Base-by-base conservation (phyloP, 805 yeast genomes). In the Cyberlindnera suaveolens region DNA sequence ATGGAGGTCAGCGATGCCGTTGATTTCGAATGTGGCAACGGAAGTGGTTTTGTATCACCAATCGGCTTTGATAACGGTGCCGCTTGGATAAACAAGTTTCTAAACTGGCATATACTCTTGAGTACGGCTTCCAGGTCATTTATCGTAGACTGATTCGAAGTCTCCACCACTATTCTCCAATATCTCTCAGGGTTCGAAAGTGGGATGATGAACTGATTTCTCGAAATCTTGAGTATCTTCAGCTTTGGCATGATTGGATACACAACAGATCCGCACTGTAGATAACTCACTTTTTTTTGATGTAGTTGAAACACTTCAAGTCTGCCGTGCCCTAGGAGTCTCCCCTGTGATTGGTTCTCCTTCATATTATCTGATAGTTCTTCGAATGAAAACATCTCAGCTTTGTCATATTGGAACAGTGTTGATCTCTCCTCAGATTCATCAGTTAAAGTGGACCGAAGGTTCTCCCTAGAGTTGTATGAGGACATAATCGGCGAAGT, bases 141-240 rank as follows among this genome's bases (percentile, higher is more conserved):
- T 1, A 55, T 45, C 3, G 48, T 44, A 0, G 34, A 26, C 1
- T 43, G 45, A 39, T 53, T 52, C 13, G 35, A 37, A 4, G 64
- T 56, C 18, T 57, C 50, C 42, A 67, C 52, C 16, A 56, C 65
- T 36, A 80, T 66, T 26, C 74, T 70, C 95, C 95, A 86, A 60
- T 78, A 84, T 52, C 91, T 65, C 48, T 79, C 82, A 0, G 95
- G 95, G 52, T 84, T 85, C 23, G 77, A 77, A 44, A 86, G 69
- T 1, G 88, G 81, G 15, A 85, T 58, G 3, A 82, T 68, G 51
- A 81, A 82, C 51, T 72, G 74, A 39, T 67, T 67, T 38, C 45
- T 48, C 18, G 66, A 63, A 10, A 73, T 68, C 51, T 85, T 65
- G 46, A 83, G 60, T 3, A 86, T 68, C 51, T 78, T 75, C 42